These are phyloP conservation scores for Lepidium sativum DNA, from an alignment of 345 rosid species.

Conservation along the genomic window DNA sequence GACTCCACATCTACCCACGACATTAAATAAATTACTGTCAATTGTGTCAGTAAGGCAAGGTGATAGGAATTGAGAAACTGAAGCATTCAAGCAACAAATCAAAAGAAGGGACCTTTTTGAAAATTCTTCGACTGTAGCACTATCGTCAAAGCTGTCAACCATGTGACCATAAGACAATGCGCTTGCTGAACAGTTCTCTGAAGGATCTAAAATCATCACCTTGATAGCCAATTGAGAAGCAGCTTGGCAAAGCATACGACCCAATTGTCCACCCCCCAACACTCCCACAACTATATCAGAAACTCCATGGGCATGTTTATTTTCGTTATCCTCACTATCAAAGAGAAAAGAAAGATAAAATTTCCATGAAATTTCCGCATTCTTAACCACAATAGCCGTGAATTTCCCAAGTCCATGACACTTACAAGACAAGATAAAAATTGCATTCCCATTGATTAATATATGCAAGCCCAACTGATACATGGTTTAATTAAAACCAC, in stretches of 20 bases:
- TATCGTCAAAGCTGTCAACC: slow-evolving; percentile 85
- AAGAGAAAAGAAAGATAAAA: neutral
- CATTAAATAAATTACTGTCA: slow-evolving; percentile 17
- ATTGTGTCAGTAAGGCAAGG: neutral
- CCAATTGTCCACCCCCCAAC: slow-evolving; percentile 95
- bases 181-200: slow-evolving; percentile 78
- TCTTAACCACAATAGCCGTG: neutral
- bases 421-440: neutral
- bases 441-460: neutral
- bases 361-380: no score
- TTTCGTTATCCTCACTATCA: slow-evolving; percentile 36
- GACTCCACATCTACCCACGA: slow-evolving; percentile 72
- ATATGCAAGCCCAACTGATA: neutral
- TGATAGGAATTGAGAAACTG: neutral
- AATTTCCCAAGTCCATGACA: neutral
- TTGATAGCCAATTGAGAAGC: slow-evolving; percentile 91
- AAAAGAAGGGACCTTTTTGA: slow-evolving; percentile 62
- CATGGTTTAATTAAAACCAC: neutral
- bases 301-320: slow-evolving; percentile 44
- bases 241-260: slow-evolving; percentile 96
- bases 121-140: slow-evolving; percentile 61
- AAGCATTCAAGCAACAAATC: neutral
- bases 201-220: slow-evolving; percentile 83
- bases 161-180: slow-evolving; percentile 59
- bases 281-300: slow-evolving; percentile 77